Conservation (phyloP, 495 filamentous ascomycete species). For the Lasiosphaeria ovina region DNA sequence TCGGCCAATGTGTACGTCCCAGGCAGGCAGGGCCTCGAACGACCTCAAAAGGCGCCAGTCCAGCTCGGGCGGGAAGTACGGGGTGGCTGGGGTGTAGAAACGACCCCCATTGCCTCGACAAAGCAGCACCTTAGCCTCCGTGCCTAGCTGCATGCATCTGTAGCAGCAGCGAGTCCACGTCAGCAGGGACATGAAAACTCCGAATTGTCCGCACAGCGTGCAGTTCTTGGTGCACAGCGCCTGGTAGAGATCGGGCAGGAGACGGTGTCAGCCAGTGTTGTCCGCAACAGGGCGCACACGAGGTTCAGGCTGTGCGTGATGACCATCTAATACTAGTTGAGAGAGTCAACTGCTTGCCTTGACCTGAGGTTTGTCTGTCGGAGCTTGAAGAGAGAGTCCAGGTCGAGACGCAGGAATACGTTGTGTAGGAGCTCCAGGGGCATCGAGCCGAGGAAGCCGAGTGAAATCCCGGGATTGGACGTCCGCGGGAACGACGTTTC, state of each 20-base stretch:
- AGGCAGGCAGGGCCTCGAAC: no score
- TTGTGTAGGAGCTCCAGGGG: no score
- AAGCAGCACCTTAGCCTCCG: no score
- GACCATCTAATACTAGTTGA: conserved; percentile 34
- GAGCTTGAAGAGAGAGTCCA: conserved; percentile 30
- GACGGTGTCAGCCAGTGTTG: conserved; percentile 29
- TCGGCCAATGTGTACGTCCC: no score
- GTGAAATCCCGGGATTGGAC: no score
- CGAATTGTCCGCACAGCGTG: conserved; percentile 33
- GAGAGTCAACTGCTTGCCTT: conserved; percentile 36
- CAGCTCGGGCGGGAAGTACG: no score
- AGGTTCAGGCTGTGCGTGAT: conserved; percentile 38
- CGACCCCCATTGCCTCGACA: no score
- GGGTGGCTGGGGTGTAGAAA: no score
- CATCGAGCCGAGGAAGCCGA: no score
- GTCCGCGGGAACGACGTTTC: no score
- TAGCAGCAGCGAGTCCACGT: conserved; percentile 40
- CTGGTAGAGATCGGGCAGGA: conserved; percentile 37
- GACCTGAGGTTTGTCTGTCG: conserved; percentile 38
- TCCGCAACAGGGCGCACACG: conserved; percentile 42
- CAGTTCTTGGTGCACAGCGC: conserved; percentile 38
- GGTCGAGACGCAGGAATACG: no score
- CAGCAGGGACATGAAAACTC: conserved; percentile 36
- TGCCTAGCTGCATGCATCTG: conserved; percentile 17
- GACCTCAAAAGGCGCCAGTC: no score